These are phyloP conservation scores for Eutypella sp. DNA, from an alignment of 2,329 filamentous ascomycete species.

Conservation along the genomic window DNA sequence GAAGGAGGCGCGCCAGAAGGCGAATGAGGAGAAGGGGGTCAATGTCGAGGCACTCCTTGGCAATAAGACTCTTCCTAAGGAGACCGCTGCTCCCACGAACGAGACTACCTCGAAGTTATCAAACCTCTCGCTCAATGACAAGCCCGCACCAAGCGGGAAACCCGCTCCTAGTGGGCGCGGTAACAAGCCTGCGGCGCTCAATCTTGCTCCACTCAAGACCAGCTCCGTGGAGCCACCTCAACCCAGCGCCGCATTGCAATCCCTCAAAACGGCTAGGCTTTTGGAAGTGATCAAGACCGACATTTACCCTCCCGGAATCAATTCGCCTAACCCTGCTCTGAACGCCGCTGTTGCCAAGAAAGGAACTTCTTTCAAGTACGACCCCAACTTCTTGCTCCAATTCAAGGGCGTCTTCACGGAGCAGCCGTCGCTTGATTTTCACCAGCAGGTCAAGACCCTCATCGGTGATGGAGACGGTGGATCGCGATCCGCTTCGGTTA, in stretches of 20 bases:
- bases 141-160: constrained; percentile 46
- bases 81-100: constrained; percentile 32
- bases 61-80: constrained; percentile 31
- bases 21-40: constrained; percentile 39
- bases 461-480: constrained; percentile 71
- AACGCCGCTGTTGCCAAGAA: constrained; percentile 78
- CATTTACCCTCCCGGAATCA: constrained; percentile 77
- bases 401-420: constrained; percentile 96
- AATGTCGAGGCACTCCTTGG: constrained; percentile 47
- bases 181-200: constrained; percentile 79
- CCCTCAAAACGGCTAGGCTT: constrained; percentile 86
- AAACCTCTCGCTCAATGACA: constrained; percentile 45
- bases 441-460: constrained; percentile 78
- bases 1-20: constrained; percentile 57
- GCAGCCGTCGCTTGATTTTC: constrained; percentile 92
- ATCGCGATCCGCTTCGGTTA: constrained; percentile 53
- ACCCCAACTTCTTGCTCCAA: constrained; percentile 90
- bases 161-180: constrained; percentile 50
- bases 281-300: constrained; percentile 73
- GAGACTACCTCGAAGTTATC: constrained; percentile 45
- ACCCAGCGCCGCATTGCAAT: constrained; percentile 88
- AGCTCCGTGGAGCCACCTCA: constrained; percentile 87
- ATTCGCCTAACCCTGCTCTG: constrained; percentile 85
- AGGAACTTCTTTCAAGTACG: constrained; percentile 84
- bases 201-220: constrained; percentile 74